Evolutionary conservation across 331 rosid genomes (phyloP), one percentile per base, ranked within the genome.

Genomic region (Malus hybrid): DNA sequence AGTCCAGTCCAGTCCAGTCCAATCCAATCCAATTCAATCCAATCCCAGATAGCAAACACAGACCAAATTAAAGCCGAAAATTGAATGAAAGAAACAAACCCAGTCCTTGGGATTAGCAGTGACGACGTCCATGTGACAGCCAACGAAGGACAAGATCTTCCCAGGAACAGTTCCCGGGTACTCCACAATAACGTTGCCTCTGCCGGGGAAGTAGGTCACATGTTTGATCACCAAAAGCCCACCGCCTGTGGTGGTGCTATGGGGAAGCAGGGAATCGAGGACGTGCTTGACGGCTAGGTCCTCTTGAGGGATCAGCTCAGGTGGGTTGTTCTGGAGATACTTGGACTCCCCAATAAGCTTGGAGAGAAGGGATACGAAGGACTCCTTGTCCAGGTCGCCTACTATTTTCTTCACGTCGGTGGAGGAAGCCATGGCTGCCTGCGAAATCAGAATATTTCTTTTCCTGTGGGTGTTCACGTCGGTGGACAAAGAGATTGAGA

Each of bases 91-190:
- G 66, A 75, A 68, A 46, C 80, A 61, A 30, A 94, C 98, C 99
- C 99, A 95, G 68, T 90, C 92, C 12, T 86, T 76, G 68, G 97
- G 96, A 75, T 89, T 78, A 53, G 99, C 99, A 39, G 99, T 90
- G 77, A 92, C 99, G 11, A 95, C 97, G 75, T 95, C 99, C 97
- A 95, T 86, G 82, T 95, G 99, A 44, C 92, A 89, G 1, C 99
- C 99, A 3, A 95, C 96, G 10, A 94, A 90, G 42, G 97, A 90
- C 82, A 92, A 71, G 56, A 92, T 82, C 75, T 88, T 87, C 19
- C 90, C 88, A 14, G 97, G 92, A 5, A 75, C 75, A 30, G 97
- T 87, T 9, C 97, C 99, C 0, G 99, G 99, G 80, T 92, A 94
- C 70, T 92, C 93, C 7, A 94, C 87, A 64, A 94, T 82, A 71